Conservation (phyloP, 192 early-diverging fungal genomes). For the Dispira simplex region DNA sequence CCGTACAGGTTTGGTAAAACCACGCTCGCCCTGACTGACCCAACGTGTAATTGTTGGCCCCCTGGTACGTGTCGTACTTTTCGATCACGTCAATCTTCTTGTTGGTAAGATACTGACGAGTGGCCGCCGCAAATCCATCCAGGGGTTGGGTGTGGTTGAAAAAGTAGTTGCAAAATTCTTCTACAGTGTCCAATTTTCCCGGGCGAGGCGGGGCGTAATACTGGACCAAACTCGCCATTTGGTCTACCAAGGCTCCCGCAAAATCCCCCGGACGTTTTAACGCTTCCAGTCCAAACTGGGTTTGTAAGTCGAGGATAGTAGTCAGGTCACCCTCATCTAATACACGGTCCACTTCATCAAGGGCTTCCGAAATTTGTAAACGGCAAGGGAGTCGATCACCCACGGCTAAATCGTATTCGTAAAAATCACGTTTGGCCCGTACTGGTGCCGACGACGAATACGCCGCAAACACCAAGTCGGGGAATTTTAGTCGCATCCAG, state of each 20-base stretch:
- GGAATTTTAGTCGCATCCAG: conserved; percentile 53
- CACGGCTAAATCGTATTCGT: conserved; percentile 43
- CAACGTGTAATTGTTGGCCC: conserved; percentile 18
- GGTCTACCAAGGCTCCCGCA: conserved; percentile 28
- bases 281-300: conserved; percentile 20
- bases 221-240: conserved; percentile 20
- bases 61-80: conserved; percentile 21
- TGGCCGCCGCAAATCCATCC: conserved; percentile 29
- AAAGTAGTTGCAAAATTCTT: conserved; percentile 19
- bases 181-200: conserved; percentile 14
- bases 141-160: conserved; percentile 18
- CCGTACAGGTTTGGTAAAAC: conserved; percentile 54
- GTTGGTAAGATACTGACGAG: conserved; percentile 20
- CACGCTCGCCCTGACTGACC: conserved; percentile 31
- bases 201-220: conserved; percentile 26
- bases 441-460: conserved; percentile 66
- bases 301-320: conserved; percentile 22
- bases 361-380: conserved; percentile 20
- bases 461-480: conserved; percentile 50
- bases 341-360: conserved; percentile 25
- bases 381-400: conserved; percentile 28
- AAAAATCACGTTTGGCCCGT: conserved; percentile 37
- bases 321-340: conserved; percentile 20
- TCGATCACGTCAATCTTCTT: conserved; percentile 18
- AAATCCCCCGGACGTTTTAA: conserved; percentile 25